Evolutionary conservation across 306 rosid genomes (phyloP).

Genomic region (Malus sylvestris): DNA sequence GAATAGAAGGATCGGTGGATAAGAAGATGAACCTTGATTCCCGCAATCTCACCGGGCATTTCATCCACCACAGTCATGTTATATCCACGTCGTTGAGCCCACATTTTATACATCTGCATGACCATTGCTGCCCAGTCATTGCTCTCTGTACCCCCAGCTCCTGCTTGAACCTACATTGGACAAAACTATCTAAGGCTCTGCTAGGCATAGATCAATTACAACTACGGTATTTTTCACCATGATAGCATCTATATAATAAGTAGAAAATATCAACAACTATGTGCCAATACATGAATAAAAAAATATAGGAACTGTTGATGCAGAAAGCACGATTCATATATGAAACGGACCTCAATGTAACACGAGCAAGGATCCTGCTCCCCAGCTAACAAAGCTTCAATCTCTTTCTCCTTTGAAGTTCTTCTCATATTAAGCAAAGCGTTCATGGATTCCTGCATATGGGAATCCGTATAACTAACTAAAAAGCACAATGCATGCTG

Average conservation of each 20-base stretch:
- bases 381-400: constrained; percentile 80
- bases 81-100: constrained; percentile 73
- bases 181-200: constrained; percentile 7
- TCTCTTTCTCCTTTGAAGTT: constrained; percentile 77
- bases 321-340: not conserved
- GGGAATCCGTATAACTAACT: constrained; percentile 18
- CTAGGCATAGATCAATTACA: constrained; percentile 1
- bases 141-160: constrained; percentile 99
- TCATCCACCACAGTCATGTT: constrained; percentile 73
- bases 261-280: not conserved
- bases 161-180: constrained; percentile 76
- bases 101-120: constrained; percentile 87
- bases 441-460: constrained; percentile 63
- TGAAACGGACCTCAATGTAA: constrained; percentile 71
- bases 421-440: constrained; percentile 69
- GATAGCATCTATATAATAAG: not conserved
- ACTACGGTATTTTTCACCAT: constrained; percentile 1
- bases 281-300: not conserved
- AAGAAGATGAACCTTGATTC: constrained; percentile 88
- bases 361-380: constrained; percentile 85
- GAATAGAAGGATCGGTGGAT: constrained; percentile 17
- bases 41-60: constrained; percentile 94
- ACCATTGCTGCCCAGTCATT: constrained; percentile 99
- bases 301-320: not conserved
- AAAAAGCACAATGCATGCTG: constrained; percentile 1